phyloP scores from a whole-genome alignment of 228 moss, liverwort and hornwort species.

The Sphagnum fallax region DNA sequence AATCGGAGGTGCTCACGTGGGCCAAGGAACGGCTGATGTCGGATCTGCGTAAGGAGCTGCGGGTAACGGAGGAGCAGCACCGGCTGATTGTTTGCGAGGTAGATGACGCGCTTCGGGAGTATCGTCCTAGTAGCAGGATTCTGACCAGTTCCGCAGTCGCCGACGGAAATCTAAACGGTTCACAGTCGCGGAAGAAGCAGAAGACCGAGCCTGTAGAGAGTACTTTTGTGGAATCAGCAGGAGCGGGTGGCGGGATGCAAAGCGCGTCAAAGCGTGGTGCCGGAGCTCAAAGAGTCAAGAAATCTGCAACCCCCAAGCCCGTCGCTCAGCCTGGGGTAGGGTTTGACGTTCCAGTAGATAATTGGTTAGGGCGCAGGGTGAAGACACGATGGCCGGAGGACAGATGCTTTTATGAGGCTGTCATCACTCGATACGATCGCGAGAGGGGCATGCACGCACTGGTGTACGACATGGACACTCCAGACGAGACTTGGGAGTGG shows the following conservation, averaged over 20 bases:
- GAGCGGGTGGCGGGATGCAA: background rate
- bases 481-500: constrained; percentile 66
- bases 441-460: constrained; percentile 40
- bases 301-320: background rate
- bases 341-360: constrained; percentile 16
- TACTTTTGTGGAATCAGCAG: too few species aligned
- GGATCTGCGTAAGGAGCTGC: constrained; percentile 66
- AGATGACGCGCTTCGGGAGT: background rate
- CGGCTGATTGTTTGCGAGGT: constrained; percentile 63
- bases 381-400: constrained; percentile 66
- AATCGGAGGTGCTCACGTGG: constrained; percentile 54
- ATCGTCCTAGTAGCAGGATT: background rate
- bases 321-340: background rate
- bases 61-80: constrained; percentile 80
- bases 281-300: background rate
- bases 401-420: constrained; percentile 52
- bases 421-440: constrained; percentile 42
- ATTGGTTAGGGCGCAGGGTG: constrained; percentile 46
- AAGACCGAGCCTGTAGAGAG: constrained; percentile 35
- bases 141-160: background rate
- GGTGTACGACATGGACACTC: constrained; percentile 46
- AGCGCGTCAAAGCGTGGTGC: background rate
- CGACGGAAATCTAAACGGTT: constrained; percentile 11
- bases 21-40: constrained; percentile 70
- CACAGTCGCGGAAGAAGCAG: constrained; percentile 69